Base-by-base conservation (phyloP, 371 early-diverging fungal species). In the Rhizomucor pusillus region DNA sequence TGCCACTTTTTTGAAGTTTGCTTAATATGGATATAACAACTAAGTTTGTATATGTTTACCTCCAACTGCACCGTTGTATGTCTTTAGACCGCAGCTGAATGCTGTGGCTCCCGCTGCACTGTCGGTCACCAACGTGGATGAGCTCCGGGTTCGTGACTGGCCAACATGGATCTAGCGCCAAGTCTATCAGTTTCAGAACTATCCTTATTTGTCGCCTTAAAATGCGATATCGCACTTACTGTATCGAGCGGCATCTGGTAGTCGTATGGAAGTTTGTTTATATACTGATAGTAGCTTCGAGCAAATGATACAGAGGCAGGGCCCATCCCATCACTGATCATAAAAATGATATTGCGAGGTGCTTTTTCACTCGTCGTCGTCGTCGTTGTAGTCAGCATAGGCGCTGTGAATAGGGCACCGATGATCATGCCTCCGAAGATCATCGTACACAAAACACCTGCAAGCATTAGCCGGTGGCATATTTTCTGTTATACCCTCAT, bases 101-200 rank as follows among this genome's bases (percentile, higher is more conserved):
- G 94, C 94, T 0, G 95, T 94, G 4, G 95, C 97, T 1, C 94
- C 97, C 12, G 97, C 94, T 12, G 95, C 97, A 33, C 92, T 92
- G 66, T 97, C 97, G 0, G 97, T 94, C 5, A 97, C 82, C 18
- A 91, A 71, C 41, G 86, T 85, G 59, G 65, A 62, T 35, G 85
- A 80, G 41, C 90, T 89, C n/a, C 90, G 69, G 5, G 95, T 97
- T 22, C 97, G 79, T 4, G 91, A 90, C 18, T 88, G 59, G n/a
- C 97, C 95, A 12, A 93, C 81, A 12, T 92, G 80, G 37, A 96
- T 89, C 57, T 57, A 46, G 19, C 9, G 33, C 9, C 4, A 18
- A 34, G 25, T 4, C 34, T 34, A 29, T 48, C n/a, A 19, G 48
- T 48, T n/a, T 34, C 19, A 3, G 16, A 33, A 16, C 4, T 20